A percentile compares a stretch with the other conserved stretches of the same genome.
These are phyloP conservation scores for Blastobotrys americana DNA, from an alignment of 805 yeast genomes.

Conservation along the genomic window DNA sequence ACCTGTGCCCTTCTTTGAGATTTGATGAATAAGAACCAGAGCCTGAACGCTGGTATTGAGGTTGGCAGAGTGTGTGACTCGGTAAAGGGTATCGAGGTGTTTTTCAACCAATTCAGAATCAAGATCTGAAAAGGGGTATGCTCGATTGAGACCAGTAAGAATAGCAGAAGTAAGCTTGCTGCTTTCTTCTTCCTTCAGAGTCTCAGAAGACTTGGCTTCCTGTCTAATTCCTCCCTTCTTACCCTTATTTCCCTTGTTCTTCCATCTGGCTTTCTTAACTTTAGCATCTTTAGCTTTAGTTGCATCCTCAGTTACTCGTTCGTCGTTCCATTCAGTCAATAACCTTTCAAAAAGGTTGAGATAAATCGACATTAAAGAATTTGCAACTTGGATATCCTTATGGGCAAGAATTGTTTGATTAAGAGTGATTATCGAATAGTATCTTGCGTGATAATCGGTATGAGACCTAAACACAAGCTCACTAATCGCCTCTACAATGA, in stretches of 20 bases:
- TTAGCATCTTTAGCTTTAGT: constrained; percentile 36
- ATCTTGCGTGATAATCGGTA: constrained; percentile 74
- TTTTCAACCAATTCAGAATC: constrained; percentile 55
- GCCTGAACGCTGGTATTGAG: constrained; percentile 94
- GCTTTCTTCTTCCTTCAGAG: constrained; percentile 58
- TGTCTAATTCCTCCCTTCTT: constrained; percentile 56
- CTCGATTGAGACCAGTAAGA: constrained; percentile 90
- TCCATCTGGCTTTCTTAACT: constrained; percentile 54
- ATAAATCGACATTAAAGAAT: constrained; percentile 73
- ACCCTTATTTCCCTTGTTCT: constrained; percentile 74
- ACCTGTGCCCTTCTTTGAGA: constrained; percentile 47
- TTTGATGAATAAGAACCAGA: constrained; percentile 73
- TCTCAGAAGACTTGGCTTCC: constrained; percentile 24
- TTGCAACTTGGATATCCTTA: constrained; percentile 74
- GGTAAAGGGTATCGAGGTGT: constrained; percentile 78
- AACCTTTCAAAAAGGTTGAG: constrained; percentile 80
- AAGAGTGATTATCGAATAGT: constrained; percentile 79
- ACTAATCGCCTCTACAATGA: constrained; percentile 69
- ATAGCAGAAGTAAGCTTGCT: constrained; percentile 82
- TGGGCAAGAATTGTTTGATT: constrained; percentile 87
- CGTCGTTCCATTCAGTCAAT: constrained; percentile 57
- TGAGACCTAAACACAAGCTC: constrained; percentile 72
- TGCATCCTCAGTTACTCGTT: constrained; percentile 5
- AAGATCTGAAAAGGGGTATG: constrained; percentile 83
- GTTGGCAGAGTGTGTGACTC: constrained; percentile 88